Evolutionary conservation across 495 filamentous ascomycete genomes (phyloP), one percentile per base, ranked within the genome.

Genomic region (Cetradonia linearis): DNA sequence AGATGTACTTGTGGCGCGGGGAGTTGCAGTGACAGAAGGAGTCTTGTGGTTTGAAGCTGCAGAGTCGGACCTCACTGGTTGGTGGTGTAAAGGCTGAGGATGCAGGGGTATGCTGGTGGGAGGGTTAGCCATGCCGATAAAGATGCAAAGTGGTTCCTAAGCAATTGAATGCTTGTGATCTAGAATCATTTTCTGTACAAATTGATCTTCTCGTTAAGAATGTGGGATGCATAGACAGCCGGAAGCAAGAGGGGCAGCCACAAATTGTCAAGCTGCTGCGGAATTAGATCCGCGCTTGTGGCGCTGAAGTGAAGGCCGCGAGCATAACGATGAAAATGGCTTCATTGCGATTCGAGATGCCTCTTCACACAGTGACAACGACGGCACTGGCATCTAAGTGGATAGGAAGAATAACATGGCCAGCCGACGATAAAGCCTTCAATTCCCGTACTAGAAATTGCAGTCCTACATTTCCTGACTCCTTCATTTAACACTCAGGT

Each of bases 1-100:
- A n/a, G n/a, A n/a, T n/a, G 78, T 78, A 59, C 70, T 78, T 33
- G 78, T 68, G 62, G 77, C 77, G 65, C 73, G 38, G 68, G 65
- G 48, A 56, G 68, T 25, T 44, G 25, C 36, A 59, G 28, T 65
- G 59, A 40, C n/a, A 42, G 68, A 64, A 5, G 55, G 46, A 11
- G 58, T 56, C 27, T 38, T 42, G 7, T 33, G 37, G 11, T 20
- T 54, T 60, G 57, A 62, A 50, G 55, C 58, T 59, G 56, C 58
- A 56, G 49, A 56, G 58, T 70, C 62, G 49, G 68, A 46, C 13
- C 64, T 63, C 63, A 70, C 59, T 30, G 64, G 67, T 62, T 74
- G 66, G 40, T 66, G 63, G 63, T 73, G 73, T 62, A 74, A 78
- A 20, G 78, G 74, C 50, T 40, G 62, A 7, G 72, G 71, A 57